phyloP scores from a whole-genome alignment of 2,329 filamentous ascomycete species.

The Botryotinia narcissicola region DNA sequence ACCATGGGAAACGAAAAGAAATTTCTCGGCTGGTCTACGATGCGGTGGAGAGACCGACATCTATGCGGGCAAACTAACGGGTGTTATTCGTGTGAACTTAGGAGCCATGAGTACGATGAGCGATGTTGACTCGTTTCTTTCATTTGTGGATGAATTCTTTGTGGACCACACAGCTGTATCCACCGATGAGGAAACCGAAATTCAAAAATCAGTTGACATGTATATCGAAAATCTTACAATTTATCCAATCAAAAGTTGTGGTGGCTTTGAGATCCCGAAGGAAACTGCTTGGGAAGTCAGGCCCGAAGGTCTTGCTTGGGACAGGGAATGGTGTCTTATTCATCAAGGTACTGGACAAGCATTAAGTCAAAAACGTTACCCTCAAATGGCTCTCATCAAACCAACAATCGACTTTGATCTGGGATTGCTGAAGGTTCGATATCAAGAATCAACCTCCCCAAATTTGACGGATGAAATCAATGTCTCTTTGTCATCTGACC shows the following conservation, averaged over 20 bases:
- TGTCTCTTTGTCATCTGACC: slow-evolving; percentile 67
- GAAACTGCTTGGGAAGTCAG: slow-evolving; percentile 70
- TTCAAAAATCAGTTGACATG: slow-evolving; percentile 31
- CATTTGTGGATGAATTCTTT: slow-evolving; percentile 70
- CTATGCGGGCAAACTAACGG: slow-evolving; percentile 80
- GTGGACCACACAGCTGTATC: slow-evolving; percentile 25
- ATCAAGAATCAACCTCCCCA: slow-evolving; percentile 40
- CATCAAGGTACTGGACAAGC: slow-evolving; percentile 82
- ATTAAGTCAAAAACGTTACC: slow-evolving; percentile 84
- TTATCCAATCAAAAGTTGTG: slow-evolving; percentile 95
- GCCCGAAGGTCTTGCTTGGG: slow-evolving; percentile 84
- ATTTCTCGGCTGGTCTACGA: slow-evolving; percentile 80
- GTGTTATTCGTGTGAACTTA: slow-evolving; percentile 79
- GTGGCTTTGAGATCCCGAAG: slow-evolving; percentile 67
- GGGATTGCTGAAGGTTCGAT: slow-evolving; percentile 63
- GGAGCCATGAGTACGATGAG: slow-evolving; percentile 82
- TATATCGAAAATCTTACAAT: slow-evolving; percentile 66
- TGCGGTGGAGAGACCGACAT: slow-evolving; percentile 84
- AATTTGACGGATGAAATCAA: slow-evolving; percentile 42
- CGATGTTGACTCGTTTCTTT: slow-evolving; percentile 71
- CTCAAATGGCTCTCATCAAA: slow-evolving; percentile 79
- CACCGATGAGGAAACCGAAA: neutral
- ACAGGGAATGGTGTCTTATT: slow-evolving; percentile 93
- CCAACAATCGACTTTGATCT: slow-evolving; percentile 69
- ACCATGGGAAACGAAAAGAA: slow-evolving; percentile 77